These are phyloP conservation scores for Spathaspora hagerdaliae DNA, from an alignment of 805 yeast genomes.

Conservation along the genomic window DNA sequence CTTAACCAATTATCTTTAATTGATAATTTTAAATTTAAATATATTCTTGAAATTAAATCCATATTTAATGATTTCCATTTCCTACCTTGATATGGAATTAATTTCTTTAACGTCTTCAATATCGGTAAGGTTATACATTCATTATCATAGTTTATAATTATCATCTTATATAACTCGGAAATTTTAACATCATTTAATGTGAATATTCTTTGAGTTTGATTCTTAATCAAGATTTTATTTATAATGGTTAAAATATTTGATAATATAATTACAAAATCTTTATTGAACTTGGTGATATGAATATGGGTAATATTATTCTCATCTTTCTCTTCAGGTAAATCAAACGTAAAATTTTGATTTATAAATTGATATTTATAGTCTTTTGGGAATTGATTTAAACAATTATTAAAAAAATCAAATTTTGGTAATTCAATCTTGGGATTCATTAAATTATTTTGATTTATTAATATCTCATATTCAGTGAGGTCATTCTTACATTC, in stretches of 20 bases:
- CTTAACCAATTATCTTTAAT: constrained; percentile 84
- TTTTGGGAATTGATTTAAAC: constrained; percentile 19
- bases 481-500: constrained; percentile 8
- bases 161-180: constrained; percentile 54
- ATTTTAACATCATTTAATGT: constrained; percentile 61
- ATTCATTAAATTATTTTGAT: constrained; percentile 39
- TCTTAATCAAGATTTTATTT: constrained; percentile 57
- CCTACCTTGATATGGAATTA: constrained; percentile 87
- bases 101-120: constrained; percentile 67
- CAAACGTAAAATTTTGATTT: constrained; percentile 25
- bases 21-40: constrained; percentile 66
- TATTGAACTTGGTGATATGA: constrained; percentile 27
- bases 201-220: constrained; percentile 66
- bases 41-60: constrained; percentile 88
- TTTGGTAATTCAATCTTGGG: constrained; percentile 29
- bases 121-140: constrained; percentile 62
- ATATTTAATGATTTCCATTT: constrained; percentile 92
- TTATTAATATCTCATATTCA: constrained; percentile 30
- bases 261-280: constrained; percentile 44
- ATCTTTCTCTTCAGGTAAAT: constrained; percentile 23
- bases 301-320: constrained; percentile 23
- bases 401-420: constrained; percentile 35
- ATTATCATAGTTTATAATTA: constrained; percentile 56
- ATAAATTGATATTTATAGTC: constrained; percentile 19
- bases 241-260: constrained; percentile 51